Evolutionary conservation across 345 rosid species (phyloP).

Genomic region (Anacardium occidentale): DNA sequence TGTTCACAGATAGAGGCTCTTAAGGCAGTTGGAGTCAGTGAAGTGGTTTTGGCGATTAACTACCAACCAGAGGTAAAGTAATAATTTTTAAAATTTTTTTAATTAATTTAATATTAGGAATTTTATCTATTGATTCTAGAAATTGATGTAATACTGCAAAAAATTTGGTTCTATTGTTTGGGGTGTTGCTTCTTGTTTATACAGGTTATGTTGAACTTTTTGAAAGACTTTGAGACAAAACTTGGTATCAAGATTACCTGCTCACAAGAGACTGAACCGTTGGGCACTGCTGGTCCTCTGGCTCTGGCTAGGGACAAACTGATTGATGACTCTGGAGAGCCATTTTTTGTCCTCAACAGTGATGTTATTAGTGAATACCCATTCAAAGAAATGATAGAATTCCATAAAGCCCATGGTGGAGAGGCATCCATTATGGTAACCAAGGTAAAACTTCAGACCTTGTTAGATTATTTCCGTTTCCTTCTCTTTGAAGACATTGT

Average conservation of each 20-base stretch:
- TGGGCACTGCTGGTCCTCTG: slow-evolving; percentile 98
- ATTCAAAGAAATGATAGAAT: slow-evolving; percentile 71
- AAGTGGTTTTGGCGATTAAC: slow-evolving; percentile 96
- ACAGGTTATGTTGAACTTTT: slow-evolving; percentile 90
- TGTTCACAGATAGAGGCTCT: slow-evolving; percentile 85
- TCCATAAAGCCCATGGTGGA: slow-evolving; percentile 90
- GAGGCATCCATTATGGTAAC: slow-evolving; percentile 99
- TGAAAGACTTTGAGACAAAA: slow-evolving; percentile 90
- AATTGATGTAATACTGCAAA: not conserved
- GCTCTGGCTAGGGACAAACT: slow-evolving; percentile 95
- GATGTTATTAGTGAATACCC: slow-evolving; percentile 99
- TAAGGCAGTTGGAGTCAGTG: slow-evolving; percentile 88
- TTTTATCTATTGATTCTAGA: not conserved
- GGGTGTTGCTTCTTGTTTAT: slow-evolving; percentile 6
- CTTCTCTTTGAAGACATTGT: not conserved
- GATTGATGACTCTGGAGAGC: slow-evolving; percentile 77
- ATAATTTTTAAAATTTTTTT: not conserved
- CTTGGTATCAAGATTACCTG: slow-evolving; percentile 89
- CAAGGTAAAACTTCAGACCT: slow-evolving; percentile 51
- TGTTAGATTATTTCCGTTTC: not conserved
- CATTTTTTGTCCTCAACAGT: slow-evolving; percentile 97
- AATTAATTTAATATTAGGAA: not conserved
- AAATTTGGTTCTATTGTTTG: not conserved
- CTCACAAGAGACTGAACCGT: slow-evolving; percentile 98
- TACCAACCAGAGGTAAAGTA: slow-evolving; percentile 91